A percentile compares a stretch with the other conserved stretches of the same genome.
These are phyloP conservation scores for Cudoniella acicularis DNA, from an alignment of 495 filamentous ascomycete genomes.

Conservation along the genomic window DNA sequence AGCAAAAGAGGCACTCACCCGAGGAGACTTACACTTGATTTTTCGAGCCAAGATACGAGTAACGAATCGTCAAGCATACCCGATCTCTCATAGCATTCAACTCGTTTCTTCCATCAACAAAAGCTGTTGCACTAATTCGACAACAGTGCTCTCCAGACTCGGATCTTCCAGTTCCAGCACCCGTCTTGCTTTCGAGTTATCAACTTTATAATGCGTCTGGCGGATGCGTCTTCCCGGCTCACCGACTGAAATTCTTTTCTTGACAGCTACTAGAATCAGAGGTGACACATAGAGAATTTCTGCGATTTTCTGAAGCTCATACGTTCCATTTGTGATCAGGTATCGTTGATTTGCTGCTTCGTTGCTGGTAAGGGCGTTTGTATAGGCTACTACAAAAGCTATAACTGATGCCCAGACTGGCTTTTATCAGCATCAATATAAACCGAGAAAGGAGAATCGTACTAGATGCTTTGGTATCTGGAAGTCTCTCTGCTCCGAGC, in stretches of 20 bases:
- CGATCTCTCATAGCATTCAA: too few species aligned
- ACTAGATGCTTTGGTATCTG: neutral
- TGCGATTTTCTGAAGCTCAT: neutral
- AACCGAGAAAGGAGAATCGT: neutral
- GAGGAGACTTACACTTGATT: too few species aligned
- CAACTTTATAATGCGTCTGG: neutral
- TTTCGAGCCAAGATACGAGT: too few species aligned
- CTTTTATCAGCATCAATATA: neutral
- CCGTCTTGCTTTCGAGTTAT: neutral
- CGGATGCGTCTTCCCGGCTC: neutral
- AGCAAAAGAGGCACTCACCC: too few species aligned
- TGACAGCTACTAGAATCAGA: neutral
- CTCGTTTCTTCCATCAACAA: too few species aligned
- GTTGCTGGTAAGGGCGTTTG: neutral
- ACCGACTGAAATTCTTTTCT: neutral
- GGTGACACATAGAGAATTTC: neutral
- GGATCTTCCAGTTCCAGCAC: neutral
- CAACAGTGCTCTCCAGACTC: neutral
- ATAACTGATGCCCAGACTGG: neutral
- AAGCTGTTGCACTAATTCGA: neutral
- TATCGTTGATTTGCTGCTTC: neutral
- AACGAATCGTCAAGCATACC: too few species aligned
- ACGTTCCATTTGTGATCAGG: neutral
- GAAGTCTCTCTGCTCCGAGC: neutral
- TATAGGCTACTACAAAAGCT: neutral